phyloP scores from a whole-genome alignment of 495 filamentous ascomycete species.

The Penicillium argentinense region DNA sequence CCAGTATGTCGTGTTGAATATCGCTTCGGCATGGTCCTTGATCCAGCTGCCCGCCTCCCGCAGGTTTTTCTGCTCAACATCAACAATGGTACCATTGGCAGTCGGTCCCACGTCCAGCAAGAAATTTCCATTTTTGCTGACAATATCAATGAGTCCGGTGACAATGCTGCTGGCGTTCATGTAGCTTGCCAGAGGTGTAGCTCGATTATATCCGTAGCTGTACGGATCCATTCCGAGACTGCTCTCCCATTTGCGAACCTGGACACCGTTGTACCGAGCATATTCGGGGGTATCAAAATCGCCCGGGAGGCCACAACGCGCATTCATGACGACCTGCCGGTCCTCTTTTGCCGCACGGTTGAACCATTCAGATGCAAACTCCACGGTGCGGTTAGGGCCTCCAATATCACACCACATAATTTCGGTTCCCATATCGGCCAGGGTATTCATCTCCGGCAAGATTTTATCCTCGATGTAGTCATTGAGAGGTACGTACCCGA shows the following conservation, averaged over 20 bases:
- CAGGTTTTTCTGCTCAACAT: constrained; percentile 45
- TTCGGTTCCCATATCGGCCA: constrained; percentile 49
- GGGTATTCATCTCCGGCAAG: constrained; percentile 50
- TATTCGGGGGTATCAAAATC: constrained; percentile 58
- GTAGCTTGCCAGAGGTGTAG: constrained; percentile 45
- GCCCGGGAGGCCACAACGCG: constrained; percentile 50
- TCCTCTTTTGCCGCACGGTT: constrained; percentile 35
- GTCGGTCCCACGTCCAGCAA: constrained; percentile 54
- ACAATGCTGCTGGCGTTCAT: constrained; percentile 51
- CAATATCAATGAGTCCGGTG: constrained; percentile 48
- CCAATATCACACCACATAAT: constrained; percentile 62
- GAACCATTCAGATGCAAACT: constrained; percentile 50
- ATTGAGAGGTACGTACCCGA: constrained; percentile 40
- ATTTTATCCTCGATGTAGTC: constrained; percentile 53
- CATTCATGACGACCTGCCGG: constrained; percentile 51
- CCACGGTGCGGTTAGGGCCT: constrained; percentile 46
- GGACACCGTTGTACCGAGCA: constrained; percentile 43
- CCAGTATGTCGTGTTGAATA: constrained; percentile 60
- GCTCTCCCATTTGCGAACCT: constrained; percentile 55
- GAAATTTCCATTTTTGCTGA: constrained; percentile 58
- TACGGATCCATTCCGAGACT: constrained; percentile 57
- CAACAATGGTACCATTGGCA: constrained; percentile 52
- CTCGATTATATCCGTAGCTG: constrained; percentile 55
- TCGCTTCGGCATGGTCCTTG: constrained; percentile 47
- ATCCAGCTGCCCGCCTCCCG: constrained; percentile 53